A percentile compares a stretch with the other conserved stretches of the same genome.
phyloP scores from a whole-genome alignment of 2,329 filamentous ascomycete genomes.

The Penicillium sp. region DNA sequence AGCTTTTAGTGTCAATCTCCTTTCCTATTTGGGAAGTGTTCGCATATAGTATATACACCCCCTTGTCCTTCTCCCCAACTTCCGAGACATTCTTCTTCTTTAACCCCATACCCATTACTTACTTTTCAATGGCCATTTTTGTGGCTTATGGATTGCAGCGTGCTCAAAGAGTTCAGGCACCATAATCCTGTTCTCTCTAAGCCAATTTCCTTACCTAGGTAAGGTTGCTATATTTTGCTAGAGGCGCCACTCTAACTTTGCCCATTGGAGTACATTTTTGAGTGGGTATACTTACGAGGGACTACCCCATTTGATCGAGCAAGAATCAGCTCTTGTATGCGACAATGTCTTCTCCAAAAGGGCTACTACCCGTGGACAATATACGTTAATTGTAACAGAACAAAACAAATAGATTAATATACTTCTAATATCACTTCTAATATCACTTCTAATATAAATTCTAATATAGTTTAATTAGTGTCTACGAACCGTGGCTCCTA shows the following conservation, averaged over 20 bases:
- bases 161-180: neutral
- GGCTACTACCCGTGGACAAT: neutral
- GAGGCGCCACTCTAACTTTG: neutral
- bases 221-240: neutral
- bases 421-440: too few relatives aligned
- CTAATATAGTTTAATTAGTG: neutral
- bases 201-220: too few relatives aligned
- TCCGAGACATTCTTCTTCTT: neutral
- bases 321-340: neutral
- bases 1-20: neutral
- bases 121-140: neutral
- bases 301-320: neutral
- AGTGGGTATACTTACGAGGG: neutral
- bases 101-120: neutral
- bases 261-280: neutral
- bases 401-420: neutral
- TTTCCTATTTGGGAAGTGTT: neutral
- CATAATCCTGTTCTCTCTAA: neutral
- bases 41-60: neutral
- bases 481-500: slow-evolving; percentile 5
- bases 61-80: neutral
- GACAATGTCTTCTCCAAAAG: neutral
- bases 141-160: neutral
- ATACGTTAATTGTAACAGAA: neutral
- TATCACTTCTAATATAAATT: neutral